Percentiles rank a stretch among this genome's conserved stretches.
phyloP scores from a whole-genome alignment of 305 asterid genomes.

The Withania somnifera region DNA sequence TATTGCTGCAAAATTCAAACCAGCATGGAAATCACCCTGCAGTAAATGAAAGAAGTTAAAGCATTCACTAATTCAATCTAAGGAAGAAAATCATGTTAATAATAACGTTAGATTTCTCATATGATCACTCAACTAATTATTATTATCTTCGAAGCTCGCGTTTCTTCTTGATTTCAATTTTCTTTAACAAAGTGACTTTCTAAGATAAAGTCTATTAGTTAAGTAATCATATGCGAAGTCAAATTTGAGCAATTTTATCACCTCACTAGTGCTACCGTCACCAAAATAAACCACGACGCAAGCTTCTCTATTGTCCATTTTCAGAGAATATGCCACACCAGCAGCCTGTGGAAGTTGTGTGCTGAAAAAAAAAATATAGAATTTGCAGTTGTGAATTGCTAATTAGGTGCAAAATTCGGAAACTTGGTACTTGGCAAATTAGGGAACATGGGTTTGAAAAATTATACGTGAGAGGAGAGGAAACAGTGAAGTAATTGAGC shows the following conservation, averaged over 20 bases:
- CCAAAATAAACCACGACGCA: slow-evolving; percentile 75
- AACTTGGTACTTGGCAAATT: background rate
- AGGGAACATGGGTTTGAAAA: background rate
- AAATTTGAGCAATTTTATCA: background rate
- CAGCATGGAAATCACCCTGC: slow-evolving; percentile 97
- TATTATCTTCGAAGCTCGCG: no score
- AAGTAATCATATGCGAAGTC: background rate
- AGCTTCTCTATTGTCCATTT: slow-evolving; percentile 74
- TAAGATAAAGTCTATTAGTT: background rate
- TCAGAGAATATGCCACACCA: slow-evolving; percentile 89
- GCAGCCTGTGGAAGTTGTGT: slow-evolving; percentile 97
- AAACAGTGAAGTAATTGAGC: slow-evolving; percentile 56
- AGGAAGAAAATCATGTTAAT: background rate
- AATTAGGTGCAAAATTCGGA: background rate
- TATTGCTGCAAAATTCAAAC: slow-evolving; percentile 80
- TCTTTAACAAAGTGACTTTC: no score
- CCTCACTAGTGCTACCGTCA: slow-evolving; percentile 89
- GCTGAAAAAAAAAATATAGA: slow-evolving; percentile 18
- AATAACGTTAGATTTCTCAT: background rate
- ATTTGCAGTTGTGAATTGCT: background rate
- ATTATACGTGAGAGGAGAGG: slow-evolving; percentile 80
- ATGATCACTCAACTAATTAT: background rate
- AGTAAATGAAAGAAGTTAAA: slow-evolving; percentile 8
- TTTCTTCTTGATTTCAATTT: no score
- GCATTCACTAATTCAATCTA: background rate